Percentiles rank a stretch among this genome's conserved stretches.
phyloP scores from a whole-genome alignment of 257 asterid genomes.

The Cinchona pubescens region DNA sequence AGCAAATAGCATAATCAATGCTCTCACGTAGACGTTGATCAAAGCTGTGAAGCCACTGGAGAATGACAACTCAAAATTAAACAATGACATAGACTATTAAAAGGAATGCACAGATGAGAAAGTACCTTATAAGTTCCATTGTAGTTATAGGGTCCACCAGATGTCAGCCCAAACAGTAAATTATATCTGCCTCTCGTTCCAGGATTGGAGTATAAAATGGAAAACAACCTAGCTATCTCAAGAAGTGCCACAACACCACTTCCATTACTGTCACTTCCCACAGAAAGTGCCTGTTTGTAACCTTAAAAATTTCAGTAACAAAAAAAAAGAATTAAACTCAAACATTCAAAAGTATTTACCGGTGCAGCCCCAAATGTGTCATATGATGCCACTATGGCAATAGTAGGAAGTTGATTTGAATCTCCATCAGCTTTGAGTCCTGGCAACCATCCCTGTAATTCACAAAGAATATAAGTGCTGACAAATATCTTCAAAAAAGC shows the following conservation, averaged over 20 bases:
- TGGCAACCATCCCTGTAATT: slow-evolving; percentile 92
- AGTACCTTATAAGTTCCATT: slow-evolving; percentile 82
- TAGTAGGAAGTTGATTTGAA: slow-evolving; percentile 85
- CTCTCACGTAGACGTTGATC: slow-evolving; percentile 89
- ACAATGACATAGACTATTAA: slow-evolving; percentile 13
- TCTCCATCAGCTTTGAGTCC: slow-evolving; percentile 83
- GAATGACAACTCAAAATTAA: slow-evolving; percentile 30
- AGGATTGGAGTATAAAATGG: slow-evolving; percentile 79
- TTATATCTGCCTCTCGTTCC: slow-evolving; percentile 88
- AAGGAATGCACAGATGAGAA: slow-evolving; percentile 12
- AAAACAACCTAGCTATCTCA: slow-evolving; percentile 88
- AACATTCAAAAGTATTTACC: slow-evolving; percentile 37
- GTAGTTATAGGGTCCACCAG: slow-evolving; percentile 97
- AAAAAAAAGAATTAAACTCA: slow-evolving; percentile 5
- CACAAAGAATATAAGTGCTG: slow-evolving; percentile 19
- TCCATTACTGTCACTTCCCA: slow-evolving; percentile 96
- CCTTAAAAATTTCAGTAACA: slow-evolving; percentile 5
- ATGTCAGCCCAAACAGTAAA: slow-evolving; percentile 79
- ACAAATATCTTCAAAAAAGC: slow-evolving; percentile 5
- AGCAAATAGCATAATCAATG: slow-evolving; percentile 89
- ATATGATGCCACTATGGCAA: slow-evolving; percentile 96
- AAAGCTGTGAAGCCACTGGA: slow-evolving; percentile 87
- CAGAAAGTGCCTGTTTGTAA: slow-evolving; percentile 60
- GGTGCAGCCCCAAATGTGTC: slow-evolving; percentile 99
- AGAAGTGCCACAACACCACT: slow-evolving; percentile 91